Percentiles rank a stretch among this genome's conserved stretches.
phyloP scores from a whole-genome alignment of 2,329 filamentous ascomycete species.

The Whalleya microplaca region DNA sequence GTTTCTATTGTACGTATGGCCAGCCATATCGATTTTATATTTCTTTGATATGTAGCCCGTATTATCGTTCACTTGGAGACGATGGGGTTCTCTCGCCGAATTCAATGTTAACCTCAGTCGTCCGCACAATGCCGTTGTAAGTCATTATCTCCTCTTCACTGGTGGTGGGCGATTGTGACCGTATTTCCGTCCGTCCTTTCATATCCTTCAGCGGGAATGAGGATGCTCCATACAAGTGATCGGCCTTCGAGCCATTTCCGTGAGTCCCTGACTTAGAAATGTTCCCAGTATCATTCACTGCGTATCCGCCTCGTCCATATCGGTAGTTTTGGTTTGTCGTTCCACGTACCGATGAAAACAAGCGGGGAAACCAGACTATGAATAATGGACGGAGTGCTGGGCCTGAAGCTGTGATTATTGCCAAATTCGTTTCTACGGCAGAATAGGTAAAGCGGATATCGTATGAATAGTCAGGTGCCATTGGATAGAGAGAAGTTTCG shows the following conservation, averaged over 20 bases:
- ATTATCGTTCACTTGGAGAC: slow-evolving; percentile 5
- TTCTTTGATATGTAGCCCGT: neutral
- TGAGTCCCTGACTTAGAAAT: slow-evolving; percentile 11
- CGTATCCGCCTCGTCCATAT: slow-evolving; percentile 16
- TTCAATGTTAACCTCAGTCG: slow-evolving; percentile 24
- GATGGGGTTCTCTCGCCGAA: slow-evolving; percentile 16
- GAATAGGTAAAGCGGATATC: slow-evolving; percentile 31
- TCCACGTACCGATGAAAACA: slow-evolving; percentile 26
- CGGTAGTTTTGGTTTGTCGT: slow-evolving; percentile 22
- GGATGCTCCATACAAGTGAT: slow-evolving; percentile 16
- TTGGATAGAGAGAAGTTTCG: slow-evolving; percentile 23
- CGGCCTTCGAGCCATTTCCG: slow-evolving; percentile 9
- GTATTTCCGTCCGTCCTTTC: slow-evolving; percentile 29
- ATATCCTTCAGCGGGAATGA: slow-evolving; percentile 23
- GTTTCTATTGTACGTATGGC: neutral
- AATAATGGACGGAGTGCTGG: slow-evolving; percentile 30
- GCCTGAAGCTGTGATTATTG: slow-evolving; percentile 33
- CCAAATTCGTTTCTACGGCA: slow-evolving; percentile 33
- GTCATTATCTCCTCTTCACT: slow-evolving; percentile 43
- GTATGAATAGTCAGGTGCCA: slow-evolving; percentile 27
- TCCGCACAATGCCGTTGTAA: slow-evolving; percentile 40
- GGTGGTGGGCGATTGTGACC: slow-evolving; percentile 36
- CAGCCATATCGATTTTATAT: neutral
- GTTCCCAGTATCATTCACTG: slow-evolving; percentile 11
- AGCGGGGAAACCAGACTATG: slow-evolving; percentile 29